These are phyloP conservation scores for Tulasnella sp. DNA, from an alignment of 768 basidiomycete genomes.

Conservation along the genomic window DNA sequence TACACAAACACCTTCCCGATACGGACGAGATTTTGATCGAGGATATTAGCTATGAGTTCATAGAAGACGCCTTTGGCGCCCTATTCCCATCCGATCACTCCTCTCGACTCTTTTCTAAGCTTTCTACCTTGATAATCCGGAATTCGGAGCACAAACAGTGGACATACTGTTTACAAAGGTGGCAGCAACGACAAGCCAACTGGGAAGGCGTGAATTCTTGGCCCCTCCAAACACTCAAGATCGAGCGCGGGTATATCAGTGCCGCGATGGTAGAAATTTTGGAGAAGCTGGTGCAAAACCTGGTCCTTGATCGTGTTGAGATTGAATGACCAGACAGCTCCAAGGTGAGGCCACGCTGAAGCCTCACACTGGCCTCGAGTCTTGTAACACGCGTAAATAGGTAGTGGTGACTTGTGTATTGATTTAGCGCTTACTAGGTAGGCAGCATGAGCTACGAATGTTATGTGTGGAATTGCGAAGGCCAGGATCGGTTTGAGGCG, in stretches of 20 bases:
- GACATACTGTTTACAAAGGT: not conserved
- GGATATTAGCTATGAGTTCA: not conserved
- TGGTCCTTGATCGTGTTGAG: not conserved
- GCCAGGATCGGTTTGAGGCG: too few relatives aligned
- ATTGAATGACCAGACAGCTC: not conserved
- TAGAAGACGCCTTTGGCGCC: not conserved
- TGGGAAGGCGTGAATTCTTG: not conserved
- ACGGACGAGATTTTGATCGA: too few relatives aligned
- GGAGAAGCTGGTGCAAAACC: not conserved
- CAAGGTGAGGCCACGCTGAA: too few relatives aligned
- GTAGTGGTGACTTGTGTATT: too few relatives aligned
- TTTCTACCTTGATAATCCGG: not conserved
- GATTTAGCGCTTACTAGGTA: too few relatives aligned
- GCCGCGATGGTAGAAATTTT: not conserved
- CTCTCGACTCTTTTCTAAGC: not conserved
- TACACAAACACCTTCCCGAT: too few relatives aligned
- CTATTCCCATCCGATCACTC: not conserved
- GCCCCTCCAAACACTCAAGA: not conserved
- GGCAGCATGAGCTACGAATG: too few relatives aligned
- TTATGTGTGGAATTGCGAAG: too few relatives aligned
- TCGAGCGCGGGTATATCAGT: not conserved
- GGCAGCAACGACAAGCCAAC: not conserved
- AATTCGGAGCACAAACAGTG: not conserved
- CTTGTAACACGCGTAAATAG: too few relatives aligned
- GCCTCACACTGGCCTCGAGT: too few relatives aligned